Conservation (phyloP, 768 basidiomycete genomes). For the Boletellus ananiceps region DNA sequence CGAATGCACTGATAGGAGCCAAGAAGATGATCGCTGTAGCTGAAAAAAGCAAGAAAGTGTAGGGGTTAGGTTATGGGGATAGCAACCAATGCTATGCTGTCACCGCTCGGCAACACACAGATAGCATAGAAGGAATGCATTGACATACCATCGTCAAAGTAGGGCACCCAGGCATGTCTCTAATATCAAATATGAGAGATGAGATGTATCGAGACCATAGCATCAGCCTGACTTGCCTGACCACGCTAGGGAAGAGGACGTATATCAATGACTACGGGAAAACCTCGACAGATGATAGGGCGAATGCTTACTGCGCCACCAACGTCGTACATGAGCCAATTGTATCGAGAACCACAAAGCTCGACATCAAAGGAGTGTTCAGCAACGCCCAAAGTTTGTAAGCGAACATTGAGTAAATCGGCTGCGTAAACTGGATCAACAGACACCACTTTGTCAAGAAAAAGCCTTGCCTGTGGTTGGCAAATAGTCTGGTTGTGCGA, state of each 20-base stretch:
- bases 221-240: constrained; percentile 41
- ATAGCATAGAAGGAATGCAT: constrained; percentile 3
- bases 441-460: not conserved
- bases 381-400: constrained; percentile 76
- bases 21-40: constrained; percentile 84
- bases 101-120: constrained; percentile 10
- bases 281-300: not conserved
- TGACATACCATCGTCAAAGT: constrained; percentile 74
- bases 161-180: constrained; percentile 81
- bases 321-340: constrained; percentile 81
- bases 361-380: constrained; percentile 71
- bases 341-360: constrained; percentile 56
- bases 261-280: not conserved
- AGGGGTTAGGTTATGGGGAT: constrained; percentile 9
- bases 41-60: constrained; percentile 25
- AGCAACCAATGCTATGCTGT: constrained; percentile 16
- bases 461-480: constrained; percentile 57
- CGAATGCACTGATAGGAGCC: constrained; percentile 82
- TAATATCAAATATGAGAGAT: constrained; percentile 27
- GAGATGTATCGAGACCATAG: constrained; percentile 12
- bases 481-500: constrained; percentile 63
- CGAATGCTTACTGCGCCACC: constrained; percentile 64
- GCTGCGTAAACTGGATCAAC: constrained; percentile 36
- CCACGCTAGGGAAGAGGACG: constrained; percentile 42
- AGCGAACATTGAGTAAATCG: constrained; percentile 73